Evolutionary conservation across 108 stramenopile species (phyloP).

Genomic region (Schizochytrium sp.): DNA sequence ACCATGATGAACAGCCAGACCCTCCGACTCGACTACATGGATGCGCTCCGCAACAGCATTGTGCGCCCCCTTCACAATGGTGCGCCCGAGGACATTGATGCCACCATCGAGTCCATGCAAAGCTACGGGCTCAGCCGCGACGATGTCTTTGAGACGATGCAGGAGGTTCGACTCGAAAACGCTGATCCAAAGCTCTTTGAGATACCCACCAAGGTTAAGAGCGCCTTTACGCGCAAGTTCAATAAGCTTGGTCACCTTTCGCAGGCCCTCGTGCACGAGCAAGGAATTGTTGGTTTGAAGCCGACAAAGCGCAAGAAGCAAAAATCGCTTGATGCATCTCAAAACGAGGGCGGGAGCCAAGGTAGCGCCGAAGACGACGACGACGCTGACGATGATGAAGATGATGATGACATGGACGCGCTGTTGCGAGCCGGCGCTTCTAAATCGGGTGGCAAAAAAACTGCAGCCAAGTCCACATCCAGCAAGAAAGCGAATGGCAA

Average conservation of each 20-base stretch:
- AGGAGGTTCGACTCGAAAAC: conserved; percentile 51
- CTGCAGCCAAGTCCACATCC: background rate
- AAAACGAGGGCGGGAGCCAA: background rate
- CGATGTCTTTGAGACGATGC: conserved; percentile 81
- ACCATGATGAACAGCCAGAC: conserved; percentile 45
- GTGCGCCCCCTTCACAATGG: background rate
- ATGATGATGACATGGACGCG: conserved; percentile 46
- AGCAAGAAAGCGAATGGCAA: background rate
- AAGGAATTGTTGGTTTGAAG: conserved; percentile 42
- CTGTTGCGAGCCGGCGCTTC: conserved; percentile 30
- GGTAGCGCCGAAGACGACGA: conserved; percentile 30
- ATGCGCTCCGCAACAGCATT: conserved; percentile 57
- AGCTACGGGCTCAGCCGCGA: conserved; percentile 84
- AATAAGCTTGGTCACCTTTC: conserved; percentile 63
- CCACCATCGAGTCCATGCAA: conserved; percentile 73
- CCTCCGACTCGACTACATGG: conserved; percentile 68
- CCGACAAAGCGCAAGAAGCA: conserved; percentile 23
- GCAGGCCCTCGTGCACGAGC: conserved; percentile 69
- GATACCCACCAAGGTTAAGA: conserved; percentile 50
- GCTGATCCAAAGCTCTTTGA: background rate
- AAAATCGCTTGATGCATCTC: background rate
- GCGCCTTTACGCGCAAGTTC: conserved; percentile 74
- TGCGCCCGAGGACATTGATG: conserved; percentile 19
- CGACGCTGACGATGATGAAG: conserved; percentile 33
- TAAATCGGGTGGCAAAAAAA: conserved; percentile 13